phyloP scores from a whole-genome alignment of 352 stramenopile species.

The Hyaloperonospora arabidopsidis region DNA sequence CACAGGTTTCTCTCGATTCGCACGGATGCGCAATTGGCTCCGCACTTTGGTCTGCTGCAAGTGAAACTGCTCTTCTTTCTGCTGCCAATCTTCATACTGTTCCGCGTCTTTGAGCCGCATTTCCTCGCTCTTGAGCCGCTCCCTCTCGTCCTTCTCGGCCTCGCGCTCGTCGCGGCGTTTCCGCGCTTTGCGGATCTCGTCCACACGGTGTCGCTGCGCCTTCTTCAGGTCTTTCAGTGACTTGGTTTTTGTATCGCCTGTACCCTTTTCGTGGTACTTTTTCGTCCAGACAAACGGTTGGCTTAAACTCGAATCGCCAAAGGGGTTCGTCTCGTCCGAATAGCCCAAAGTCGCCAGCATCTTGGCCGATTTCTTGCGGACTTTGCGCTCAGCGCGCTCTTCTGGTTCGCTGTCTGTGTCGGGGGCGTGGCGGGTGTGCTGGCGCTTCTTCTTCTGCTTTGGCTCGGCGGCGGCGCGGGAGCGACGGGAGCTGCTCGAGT shows the following conservation, averaged over 20 bases:
- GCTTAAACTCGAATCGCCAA: constrained; percentile 95
- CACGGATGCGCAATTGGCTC: constrained; percentile 77
- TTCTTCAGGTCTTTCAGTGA: constrained; percentile 55
- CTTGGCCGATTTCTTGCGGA: constrained; percentile 66
- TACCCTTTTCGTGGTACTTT: constrained; percentile 78
- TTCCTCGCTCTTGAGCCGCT: constrained; percentile 92
- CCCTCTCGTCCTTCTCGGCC: constrained; percentile 91
- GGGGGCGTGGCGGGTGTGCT: constrained; percentile 23
- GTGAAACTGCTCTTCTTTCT: constrained; percentile 98
- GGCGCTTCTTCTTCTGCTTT: constrained; percentile 27
- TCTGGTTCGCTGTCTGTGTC: constrained; percentile 31
- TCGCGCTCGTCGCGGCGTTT: constrained; percentile 84
- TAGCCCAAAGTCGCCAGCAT: constrained; percentile 89
- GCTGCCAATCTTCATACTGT: constrained; percentile 96
- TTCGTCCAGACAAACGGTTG: constrained; percentile 97
- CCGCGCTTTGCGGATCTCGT: constrained; percentile 95
- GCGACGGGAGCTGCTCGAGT: constrained; percentile 7
- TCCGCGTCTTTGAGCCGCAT: constrained; percentile 91
- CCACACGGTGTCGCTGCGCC: constrained; percentile 75
- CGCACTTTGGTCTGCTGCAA: constrained; percentile 89
- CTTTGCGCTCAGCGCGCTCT: constrained; percentile 43
- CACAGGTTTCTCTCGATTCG: constrained; percentile 92
- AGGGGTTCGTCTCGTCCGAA: constrained; percentile 98
- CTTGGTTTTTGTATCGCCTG: constrained; percentile 14
- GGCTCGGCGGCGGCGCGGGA: neutral